Evolutionary conservation across 108 stramenopile species (phyloP), one percentile per base, ranked within the genome.

Genomic region (Fragilariopsis cylindrus): DNA sequence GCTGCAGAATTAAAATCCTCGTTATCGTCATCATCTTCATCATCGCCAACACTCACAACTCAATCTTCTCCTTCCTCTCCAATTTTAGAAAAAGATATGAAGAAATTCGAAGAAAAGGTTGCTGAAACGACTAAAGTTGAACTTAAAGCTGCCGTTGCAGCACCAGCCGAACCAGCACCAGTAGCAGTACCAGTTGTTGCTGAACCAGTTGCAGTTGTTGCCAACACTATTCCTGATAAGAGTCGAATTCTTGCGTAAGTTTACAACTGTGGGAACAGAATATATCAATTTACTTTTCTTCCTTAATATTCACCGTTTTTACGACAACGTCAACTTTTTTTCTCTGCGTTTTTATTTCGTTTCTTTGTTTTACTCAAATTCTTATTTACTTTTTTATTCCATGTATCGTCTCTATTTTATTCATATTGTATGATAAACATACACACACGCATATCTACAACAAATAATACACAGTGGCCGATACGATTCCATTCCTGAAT

Each of bases 401-500:
- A 2, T 30, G 0, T 52, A 52, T 13, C 13, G 9, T 52, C 13
- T 13, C 50, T 13, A 52, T 13, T 13, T 52, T 13, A 52, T 13
- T 13, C 50, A 13, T 52, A 13, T 3, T 52, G 12, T 52, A 13
- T 52, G 9, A 13, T 52, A 52, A 52, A 52, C 13, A 9, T 1
- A 52, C 13, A 52, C 50, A 13, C 2, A 52, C 21, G 1, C 21
- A 21, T 21, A 21, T 21, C 21, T 52, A 9, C 12, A 52, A 52
- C 50, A 52, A 13, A 13, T 52, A 9, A 52, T 52, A 52, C 50
- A 52, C 75, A 91, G 90, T 74, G 92, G 92, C 53, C 88, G 90
- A 49, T 89, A 87, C 81, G 72, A 77, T 60, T 74, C 65, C 40
- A 79, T 75, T 48, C 69, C 86, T 42, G 74, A 74, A 39, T 94